Conservation (phyloP, 2,329 filamentous ascomycete species). For the Stachybotrys chartarum region DNA sequence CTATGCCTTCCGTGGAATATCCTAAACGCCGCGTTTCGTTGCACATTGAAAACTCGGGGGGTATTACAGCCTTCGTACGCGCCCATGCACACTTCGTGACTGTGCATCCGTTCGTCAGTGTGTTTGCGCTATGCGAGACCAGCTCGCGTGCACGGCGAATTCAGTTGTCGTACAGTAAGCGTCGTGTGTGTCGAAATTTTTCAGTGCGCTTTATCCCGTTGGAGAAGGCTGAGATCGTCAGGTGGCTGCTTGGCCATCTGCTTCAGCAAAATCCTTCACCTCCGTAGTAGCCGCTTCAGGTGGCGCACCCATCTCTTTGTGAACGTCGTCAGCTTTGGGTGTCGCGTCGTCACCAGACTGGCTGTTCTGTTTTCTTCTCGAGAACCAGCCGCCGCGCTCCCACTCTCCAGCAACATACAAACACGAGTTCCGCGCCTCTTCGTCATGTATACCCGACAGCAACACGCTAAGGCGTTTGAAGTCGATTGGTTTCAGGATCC, state of each 20-base stretch:
- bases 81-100: too few relatives aligned
- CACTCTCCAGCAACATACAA: conserved; percentile 67
- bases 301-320: neutral
- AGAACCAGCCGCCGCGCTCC: conserved; percentile 85
- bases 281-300: neutral
- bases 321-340: conserved; percentile 14
- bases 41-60: too few relatives aligned
- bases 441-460: conserved; percentile 61
- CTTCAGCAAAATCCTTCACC: neutral
- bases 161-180: too few relatives aligned
- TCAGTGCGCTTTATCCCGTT: neutral
- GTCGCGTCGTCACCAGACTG: conserved; percentile 15
- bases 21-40: too few relatives aligned
- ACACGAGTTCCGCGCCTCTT: conserved; percentile 48
- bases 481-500: conserved; percentile 84
- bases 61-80: too few relatives aligned
- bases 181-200: too few relatives aligned
- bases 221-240: neutral
- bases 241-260: neutral
- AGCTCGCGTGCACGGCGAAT: too few relatives aligned
- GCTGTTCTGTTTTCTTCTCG: conserved; percentile 6
- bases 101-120: too few relatives aligned
- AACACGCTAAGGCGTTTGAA: conserved; percentile 67
- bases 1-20: too few relatives aligned
- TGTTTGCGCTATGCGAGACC: too few relatives aligned